Conservation (phyloP, 306 rosid species). For the Rosa multiflora region DNA sequence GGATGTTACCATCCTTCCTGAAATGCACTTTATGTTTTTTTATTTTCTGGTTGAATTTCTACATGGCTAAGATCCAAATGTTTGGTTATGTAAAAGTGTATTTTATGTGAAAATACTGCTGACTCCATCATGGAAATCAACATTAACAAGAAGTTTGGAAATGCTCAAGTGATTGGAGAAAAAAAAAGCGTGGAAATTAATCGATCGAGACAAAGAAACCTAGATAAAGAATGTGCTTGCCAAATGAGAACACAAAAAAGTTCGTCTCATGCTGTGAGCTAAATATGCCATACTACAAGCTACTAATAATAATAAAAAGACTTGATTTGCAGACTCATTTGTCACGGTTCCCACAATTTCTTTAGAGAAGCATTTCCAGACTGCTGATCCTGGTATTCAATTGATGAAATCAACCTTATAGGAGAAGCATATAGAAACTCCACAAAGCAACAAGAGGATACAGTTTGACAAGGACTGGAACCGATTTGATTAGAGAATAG, state of each 20-base stretch:
- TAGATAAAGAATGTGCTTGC: background rate
- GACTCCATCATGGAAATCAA: background rate
- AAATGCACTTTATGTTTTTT: background rate
- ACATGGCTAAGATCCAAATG: background rate
- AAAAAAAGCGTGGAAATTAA: background rate
- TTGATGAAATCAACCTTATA: background rate
- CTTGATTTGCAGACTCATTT: background rate
- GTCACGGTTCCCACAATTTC: background rate
- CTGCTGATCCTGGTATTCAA: background rate
- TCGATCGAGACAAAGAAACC: background rate
- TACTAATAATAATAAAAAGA: background rate
- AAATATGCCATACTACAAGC: background rate
- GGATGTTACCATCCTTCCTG: slow-evolving; percentile 4
- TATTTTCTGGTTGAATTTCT: background rate
- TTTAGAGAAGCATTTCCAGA: background rate
- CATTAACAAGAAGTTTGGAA: background rate
- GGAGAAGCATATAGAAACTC: background rate
- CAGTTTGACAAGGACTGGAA: no score
- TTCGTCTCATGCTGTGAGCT: background rate
- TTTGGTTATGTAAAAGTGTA: background rate
- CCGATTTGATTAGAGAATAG: background rate
- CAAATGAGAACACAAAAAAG: background rate
- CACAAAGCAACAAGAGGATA: no score
- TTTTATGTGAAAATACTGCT: background rate
- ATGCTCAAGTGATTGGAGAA: background rate